Evolutionary conservation across 306 rosid species (phyloP).

Genomic region (Medicago lupulina): DNA sequence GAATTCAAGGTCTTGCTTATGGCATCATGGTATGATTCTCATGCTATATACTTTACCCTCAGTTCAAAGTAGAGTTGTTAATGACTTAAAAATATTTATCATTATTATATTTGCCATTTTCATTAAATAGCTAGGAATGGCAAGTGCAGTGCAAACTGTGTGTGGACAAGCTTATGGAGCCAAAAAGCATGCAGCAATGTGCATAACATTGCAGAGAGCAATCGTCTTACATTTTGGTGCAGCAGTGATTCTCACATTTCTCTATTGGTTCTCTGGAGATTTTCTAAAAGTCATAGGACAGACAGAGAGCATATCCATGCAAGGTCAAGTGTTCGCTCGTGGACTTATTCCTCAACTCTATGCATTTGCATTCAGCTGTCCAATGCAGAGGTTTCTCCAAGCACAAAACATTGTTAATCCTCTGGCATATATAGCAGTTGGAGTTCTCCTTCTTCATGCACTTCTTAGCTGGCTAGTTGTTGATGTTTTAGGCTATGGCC

Average conservation of each 20-base stretch:
- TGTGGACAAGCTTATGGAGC: constrained; percentile 89
- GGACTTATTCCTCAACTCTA: constrained; percentile 71
- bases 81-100: background rate
- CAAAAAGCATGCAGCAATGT: constrained; percentile 59
- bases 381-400: constrained; percentile 83
- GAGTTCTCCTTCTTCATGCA: constrained; percentile 63
- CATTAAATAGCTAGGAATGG: constrained; percentile 68
- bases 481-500: constrained; percentile 58
- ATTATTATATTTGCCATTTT: background rate
- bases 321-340: constrained; percentile 58
- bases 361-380: constrained; percentile 73
- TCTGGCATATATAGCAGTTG: constrained; percentile 66
- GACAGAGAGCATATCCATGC: constrained; percentile 51
- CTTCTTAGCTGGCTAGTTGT: constrained; percentile 65
- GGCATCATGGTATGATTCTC: constrained; percentile 67
- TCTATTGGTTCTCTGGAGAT: constrained; percentile 69
- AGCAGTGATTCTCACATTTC: constrained; percentile 62
- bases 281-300: constrained; percentile 59
- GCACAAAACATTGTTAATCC: constrained; percentile 86
- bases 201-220: constrained; percentile 72
- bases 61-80: background rate
- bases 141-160: constrained; percentile 80
- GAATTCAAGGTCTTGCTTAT: constrained; percentile 83
- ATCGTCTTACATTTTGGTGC: constrained; percentile 67
- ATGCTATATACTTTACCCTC: background rate